These are phyloP conservation scores for Ocimum tenuiflorum DNA, from an alignment of 257 asterid genomes.

Conservation along the genomic window DNA sequence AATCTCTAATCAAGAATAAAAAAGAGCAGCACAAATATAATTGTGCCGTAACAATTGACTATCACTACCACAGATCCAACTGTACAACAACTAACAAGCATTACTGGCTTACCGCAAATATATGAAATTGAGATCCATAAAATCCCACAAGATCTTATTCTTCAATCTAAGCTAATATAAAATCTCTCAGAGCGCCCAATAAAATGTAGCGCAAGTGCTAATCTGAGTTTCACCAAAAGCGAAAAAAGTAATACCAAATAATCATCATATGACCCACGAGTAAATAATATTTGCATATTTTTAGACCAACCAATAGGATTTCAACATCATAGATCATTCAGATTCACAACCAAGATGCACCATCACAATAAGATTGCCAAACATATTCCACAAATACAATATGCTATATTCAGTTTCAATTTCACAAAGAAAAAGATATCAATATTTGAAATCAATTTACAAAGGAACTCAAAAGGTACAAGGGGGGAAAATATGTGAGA, in stretches of 20 bases:
- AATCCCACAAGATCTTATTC: too few relatives aligned
- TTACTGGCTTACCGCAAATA: neutral
- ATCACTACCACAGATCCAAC: neutral
- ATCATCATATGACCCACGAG: too few relatives aligned
- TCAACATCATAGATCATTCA: slow-evolving; percentile 1
- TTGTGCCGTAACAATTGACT: neutral
- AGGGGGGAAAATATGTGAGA: neutral
- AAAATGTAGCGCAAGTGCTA: too few relatives aligned
- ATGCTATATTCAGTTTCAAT: neutral
- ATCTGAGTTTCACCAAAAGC: too few relatives aligned
- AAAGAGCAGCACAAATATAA: neutral
- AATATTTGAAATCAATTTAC: neutral
- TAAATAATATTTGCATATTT: too few relatives aligned
- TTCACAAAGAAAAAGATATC: neutral
- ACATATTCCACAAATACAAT: neutral
- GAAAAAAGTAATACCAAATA: too few relatives aligned
- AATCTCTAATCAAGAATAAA: neutral
- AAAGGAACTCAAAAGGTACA: neutral
- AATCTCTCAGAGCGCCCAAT: too few relatives aligned
- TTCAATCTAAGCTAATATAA: too few relatives aligned
- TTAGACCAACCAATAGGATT: neutral
- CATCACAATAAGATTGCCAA: neutral
- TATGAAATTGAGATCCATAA: slow-evolving; percentile 1
- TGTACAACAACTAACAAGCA: neutral
- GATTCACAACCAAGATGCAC: neutral